A percentile compares a stretch with the other conserved stretches of the same genome.
These are phyloP conservation scores for Pseudogymnoascus sp. DNA, from an alignment of 2,329 filamentous ascomycete species.

Conservation along the genomic window DNA sequence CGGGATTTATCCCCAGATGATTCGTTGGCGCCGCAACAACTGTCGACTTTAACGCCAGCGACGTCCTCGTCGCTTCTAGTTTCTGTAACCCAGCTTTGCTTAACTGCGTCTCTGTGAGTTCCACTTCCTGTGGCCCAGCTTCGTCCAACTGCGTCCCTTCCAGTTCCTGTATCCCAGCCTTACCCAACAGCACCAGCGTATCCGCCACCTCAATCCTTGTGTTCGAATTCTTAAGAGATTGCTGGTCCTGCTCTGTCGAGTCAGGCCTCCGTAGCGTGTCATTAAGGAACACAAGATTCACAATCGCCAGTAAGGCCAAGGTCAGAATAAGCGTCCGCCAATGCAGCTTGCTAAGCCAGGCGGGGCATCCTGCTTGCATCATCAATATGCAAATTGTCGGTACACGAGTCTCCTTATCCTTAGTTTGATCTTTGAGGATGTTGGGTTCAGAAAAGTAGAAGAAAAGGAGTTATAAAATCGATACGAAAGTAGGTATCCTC, in stretches of 20 bases:
- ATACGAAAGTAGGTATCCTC: neutral
- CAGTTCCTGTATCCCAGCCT: neutral
- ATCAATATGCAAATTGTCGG: neutral
- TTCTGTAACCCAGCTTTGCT: neutral
- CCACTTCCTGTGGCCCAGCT: too few relatives aligned
- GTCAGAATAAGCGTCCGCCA: neutral
- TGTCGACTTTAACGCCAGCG: neutral
- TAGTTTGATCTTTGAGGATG: neutral
- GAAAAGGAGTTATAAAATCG: neutral
- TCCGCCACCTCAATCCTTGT: neutral
- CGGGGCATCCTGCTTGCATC: neutral
- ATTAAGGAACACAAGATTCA: neutral
- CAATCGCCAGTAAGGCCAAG: neutral
- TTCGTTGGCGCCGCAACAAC: neutral
- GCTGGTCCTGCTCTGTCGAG: neutral
- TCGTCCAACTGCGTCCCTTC: neutral
- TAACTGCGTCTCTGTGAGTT: neutral
- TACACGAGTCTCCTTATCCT: neutral
- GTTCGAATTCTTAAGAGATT: neutral
- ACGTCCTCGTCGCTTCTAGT: neutral
- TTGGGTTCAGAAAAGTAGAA: neutral
- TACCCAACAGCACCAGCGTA: neutral
- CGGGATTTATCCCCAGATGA: neutral
- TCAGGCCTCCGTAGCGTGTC: neutral
- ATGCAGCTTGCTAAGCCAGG: neutral